phyloP scores from a whole-genome alignment of 2,329 filamentous ascomycete species.

The Sarocladiaceae sp. region DNA sequence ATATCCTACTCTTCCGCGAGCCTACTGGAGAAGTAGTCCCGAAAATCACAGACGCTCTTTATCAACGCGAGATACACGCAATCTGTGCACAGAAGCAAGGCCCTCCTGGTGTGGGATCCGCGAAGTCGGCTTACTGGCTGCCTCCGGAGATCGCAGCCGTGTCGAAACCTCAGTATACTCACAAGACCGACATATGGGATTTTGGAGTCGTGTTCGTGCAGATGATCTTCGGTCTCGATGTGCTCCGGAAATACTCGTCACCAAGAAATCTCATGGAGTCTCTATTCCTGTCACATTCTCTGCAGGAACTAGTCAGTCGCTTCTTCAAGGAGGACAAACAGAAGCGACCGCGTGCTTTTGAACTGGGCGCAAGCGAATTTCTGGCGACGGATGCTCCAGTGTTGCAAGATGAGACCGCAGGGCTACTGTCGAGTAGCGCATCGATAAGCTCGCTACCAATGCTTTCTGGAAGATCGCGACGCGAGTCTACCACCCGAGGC shows the following conservation, averaged over 20 bases:
- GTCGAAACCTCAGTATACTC: slow-evolving; percentile 56
- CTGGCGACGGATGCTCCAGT: slow-evolving; percentile 59
- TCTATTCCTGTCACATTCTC: slow-evolving; percentile 63
- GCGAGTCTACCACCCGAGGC: slow-evolving; percentile 54
- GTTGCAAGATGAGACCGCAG: slow-evolving; percentile 38
- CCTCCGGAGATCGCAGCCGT: slow-evolving; percentile 67
- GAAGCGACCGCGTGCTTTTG: slow-evolving; percentile 78
- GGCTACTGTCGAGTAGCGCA: slow-evolving; percentile 34
- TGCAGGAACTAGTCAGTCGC: slow-evolving; percentile 74
- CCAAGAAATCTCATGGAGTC: slow-evolving; percentile 68
- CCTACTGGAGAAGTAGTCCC: slow-evolving; percentile 61
- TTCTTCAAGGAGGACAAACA: slow-evolving; percentile 82
- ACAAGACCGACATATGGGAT: slow-evolving; percentile 92
- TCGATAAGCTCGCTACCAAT: slow-evolving; percentile 34
- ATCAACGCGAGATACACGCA: slow-evolving; percentile 60
- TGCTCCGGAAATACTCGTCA: slow-evolving; percentile 70
- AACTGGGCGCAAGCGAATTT: slow-evolving; percentile 59
- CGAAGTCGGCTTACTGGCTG: slow-evolving; percentile 76
- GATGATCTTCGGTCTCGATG: slow-evolving; percentile 83
- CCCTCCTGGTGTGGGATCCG: slow-evolving; percentile 48
- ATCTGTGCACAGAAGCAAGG: slow-evolving; percentile 48
- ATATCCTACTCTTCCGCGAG: slow-evolving; percentile 70
- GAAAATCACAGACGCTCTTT: slow-evolving; percentile 69
- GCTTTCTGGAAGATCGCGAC: slow-evolving; percentile 44
- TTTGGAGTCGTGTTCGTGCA: slow-evolving; percentile 87